Evolutionary conservation across 768 basidiomycete genomes (phyloP), one percentile per base, ranked within the genome.

Genomic region (Suillus subaureus): DNA sequence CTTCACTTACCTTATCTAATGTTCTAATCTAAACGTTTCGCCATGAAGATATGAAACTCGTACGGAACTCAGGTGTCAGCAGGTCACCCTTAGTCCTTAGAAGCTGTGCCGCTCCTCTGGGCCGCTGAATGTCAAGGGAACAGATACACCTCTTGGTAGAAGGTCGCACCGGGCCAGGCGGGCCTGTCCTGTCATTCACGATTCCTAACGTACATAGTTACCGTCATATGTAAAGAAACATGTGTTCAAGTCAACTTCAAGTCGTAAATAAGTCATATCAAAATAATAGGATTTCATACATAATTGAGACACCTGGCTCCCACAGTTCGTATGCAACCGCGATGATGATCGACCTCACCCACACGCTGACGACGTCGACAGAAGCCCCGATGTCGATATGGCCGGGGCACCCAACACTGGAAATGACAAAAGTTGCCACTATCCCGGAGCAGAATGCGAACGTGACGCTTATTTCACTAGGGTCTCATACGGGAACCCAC

Each of bases 401-500:
- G 71, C 70, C 71, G 21, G 72, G 72, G 28, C 72, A 73, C 42
- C 72, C 72, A 12, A 21, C 45, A 11, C 71, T 70, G 52, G 57
- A 70, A 11, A 62, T 70, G 47, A 55, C 52, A 54, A 66, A 42
- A 42, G 11, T 66, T 28, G 47, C 43, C 3, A 54, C 43, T 15
- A 66, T 70, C 45, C 65, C 56, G 35, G 55, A 66, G 42, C 21
- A 60, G 5, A 8, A 23, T 13, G 64, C 45, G 9, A 70, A 68
- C 12, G 66, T 73, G 51, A 69, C 72, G n/a, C 63, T 77, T 1
- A 76, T 93, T 40, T 77, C 83, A 37, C 67, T 91, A 12, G 86
- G 87, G 16, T 86, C 90, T 1, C 91, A 93, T 72, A 87, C 88
- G 4, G 91, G 91, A 51, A 92, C 91, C 9, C 91, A 93, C 76